A percentile compares a stretch with the other conserved stretches of the same genome.
phyloP scores from a whole-genome alignment of 1,139 yeast species.

The Debaryomyces psychrophilus region DNA sequence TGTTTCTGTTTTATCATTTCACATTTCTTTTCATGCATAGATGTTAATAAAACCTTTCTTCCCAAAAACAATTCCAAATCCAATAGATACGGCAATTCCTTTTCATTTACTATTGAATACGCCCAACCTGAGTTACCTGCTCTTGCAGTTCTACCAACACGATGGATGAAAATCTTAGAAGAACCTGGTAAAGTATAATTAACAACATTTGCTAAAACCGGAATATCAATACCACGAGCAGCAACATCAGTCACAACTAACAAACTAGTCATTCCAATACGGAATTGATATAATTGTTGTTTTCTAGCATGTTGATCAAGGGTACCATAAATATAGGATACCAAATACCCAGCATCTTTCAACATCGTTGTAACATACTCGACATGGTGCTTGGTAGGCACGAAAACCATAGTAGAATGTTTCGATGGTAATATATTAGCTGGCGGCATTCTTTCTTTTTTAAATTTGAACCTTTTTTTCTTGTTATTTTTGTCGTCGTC shows the following conservation, averaged over 20 bases:
- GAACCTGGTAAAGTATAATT: slow-evolving; percentile 90
- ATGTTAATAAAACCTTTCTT: slow-evolving; percentile 69
- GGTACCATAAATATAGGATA: slow-evolving; percentile 90
- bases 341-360: slow-evolving; percentile 79
- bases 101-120: slow-evolving; percentile 81
- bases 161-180: slow-evolving; percentile 90
- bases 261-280: slow-evolving; percentile 78
- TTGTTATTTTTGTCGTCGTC: slow-evolving; percentile 37
- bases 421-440: slow-evolving; percentile 85
- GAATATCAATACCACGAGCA: slow-evolving; percentile 99
- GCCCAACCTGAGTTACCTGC: slow-evolving; percentile 99
- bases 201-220: slow-evolving; percentile 90
- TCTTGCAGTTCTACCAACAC: slow-evolving; percentile 99
- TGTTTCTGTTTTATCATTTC: slow-evolving; percentile 51
- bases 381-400: slow-evolving; percentile 97
- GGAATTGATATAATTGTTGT: slow-evolving; percentile 81
- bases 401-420: slow-evolving; percentile 87
- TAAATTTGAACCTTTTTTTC: slow-evolving; percentile 42
- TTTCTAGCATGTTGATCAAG: slow-evolving; percentile 94
- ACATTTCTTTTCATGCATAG: slow-evolving; percentile 66
- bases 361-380: slow-evolving; percentile 79
- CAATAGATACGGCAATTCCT: slow-evolving; percentile 84
- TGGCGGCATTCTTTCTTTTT: slow-evolving; percentile 65
- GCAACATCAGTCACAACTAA: slow-evolving; percentile 98
- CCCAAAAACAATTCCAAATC: slow-evolving; percentile 93